Evolutionary conservation across 2,329 filamentous ascomycete genomes (phyloP), one percentile per base, ranked within the genome.

Genomic region (Trichoderma atrobrunneum): DNA sequence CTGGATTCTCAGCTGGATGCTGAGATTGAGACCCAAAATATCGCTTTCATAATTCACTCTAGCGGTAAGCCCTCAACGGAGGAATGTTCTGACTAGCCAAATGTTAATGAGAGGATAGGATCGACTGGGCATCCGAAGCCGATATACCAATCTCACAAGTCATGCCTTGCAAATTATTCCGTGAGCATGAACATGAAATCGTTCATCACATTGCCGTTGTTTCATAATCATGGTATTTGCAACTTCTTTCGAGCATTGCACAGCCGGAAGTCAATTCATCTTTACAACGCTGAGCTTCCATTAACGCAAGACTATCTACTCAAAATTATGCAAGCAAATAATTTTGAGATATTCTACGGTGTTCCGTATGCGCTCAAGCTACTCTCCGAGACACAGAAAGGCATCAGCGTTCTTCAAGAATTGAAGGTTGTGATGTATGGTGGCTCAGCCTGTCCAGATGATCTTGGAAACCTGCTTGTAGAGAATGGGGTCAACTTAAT

Each of bases 261-360:
- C 26, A 14, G 34, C 12, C 65, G 65, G 8, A 68, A 68, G 26
- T 59, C 65, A 4, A 68, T 68, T 32, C 65, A 59, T 28, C 54
- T 68, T 18, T 68, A 68, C 54, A 68, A 68, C 26, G 65, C 65
- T 24, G 65, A 59, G 18, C 65, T 68, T 59, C 65, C 65, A 16
- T 32, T 68, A 5, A 68, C 65, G 7, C 65, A 68, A 48, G 54
- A 68, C 18, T 30, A 68, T 4, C 11, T 68, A 2, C 24, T 68
- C 10, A 68, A 59, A 11, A 59, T 59, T 1, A 59, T 68, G 24
- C 32, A 59, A 56, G 18, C 3, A 10, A n/a, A 68, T 18, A 21
- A 39, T 2, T 68, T 68, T 43, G 65, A 68, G 54, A 68, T 68
- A 6, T 68, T 68, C 24, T 68, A 68, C 3, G 65, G 65, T 3